Conservation (phyloP, 2,329 filamentous ascomycete species). For the Fusarium dimerum region DNA sequence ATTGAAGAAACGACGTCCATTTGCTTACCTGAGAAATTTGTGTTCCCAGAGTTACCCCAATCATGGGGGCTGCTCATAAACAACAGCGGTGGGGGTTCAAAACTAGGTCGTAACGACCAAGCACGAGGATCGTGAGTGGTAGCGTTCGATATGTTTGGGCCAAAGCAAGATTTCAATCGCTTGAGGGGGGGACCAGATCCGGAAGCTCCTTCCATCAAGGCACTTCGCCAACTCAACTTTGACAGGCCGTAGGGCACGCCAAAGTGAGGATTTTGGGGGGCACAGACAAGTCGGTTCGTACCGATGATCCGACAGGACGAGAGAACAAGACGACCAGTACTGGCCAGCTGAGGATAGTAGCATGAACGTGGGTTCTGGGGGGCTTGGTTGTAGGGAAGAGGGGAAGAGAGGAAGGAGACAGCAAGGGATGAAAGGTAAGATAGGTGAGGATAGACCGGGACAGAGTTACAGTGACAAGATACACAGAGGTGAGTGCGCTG, state of each 20-base stretch:
- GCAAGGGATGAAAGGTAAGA: too few species aligned
- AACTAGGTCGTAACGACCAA: conserved; percentile 16
- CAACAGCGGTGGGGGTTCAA: conserved; percentile 24
- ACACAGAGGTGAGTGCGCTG: too few species aligned
- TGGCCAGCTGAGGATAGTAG: conserved; percentile 17
- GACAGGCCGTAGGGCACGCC: conserved; percentile 10
- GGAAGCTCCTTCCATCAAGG: conserved; percentile 27
- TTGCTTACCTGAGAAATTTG: conserved; percentile 27
- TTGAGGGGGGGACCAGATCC: conserved; percentile 29
- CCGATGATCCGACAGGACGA: conserved; percentile 17
- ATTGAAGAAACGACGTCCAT: conserved; percentile 9
- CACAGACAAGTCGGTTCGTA: too few species aligned
- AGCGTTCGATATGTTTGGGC: conserved; percentile 16
- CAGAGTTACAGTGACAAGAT: too few species aligned
- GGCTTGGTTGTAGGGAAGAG: too few species aligned
- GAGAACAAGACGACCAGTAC: conserved; percentile 14
- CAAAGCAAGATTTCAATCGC: conserved; percentile 29
- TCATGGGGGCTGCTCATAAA: conserved; percentile 23
- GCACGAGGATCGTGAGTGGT: conserved; percentile 11
- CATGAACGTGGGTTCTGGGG: too few species aligned
- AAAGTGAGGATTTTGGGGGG: conserved; percentile 13
- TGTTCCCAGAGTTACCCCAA: conserved; percentile 15
- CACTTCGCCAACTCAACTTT: conserved; percentile 14
- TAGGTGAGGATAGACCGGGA: too few species aligned
- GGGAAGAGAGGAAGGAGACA: too few species aligned